phyloP scores from a whole-genome alignment of 352 stramenopile genomes.

The Phytophthora macrochlamydospora region DNA sequence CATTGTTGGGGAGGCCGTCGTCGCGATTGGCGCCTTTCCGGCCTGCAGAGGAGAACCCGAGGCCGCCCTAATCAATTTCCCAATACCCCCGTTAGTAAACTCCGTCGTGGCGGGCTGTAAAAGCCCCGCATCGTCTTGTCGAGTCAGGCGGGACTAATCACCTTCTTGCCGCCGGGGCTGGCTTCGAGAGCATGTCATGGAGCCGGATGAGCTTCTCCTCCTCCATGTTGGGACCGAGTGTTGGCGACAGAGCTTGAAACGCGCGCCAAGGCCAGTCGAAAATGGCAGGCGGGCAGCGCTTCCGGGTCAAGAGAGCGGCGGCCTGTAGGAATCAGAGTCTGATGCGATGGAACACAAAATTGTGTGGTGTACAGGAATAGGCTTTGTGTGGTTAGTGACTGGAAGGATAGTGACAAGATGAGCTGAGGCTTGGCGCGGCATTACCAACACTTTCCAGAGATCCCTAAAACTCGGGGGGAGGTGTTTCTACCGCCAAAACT shows the following conservation, averaged over 20 bases:
- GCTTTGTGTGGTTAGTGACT: not conserved
- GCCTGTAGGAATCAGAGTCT: not conserved
- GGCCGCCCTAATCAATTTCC: slow-evolving; percentile 50
- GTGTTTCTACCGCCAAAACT: not conserved
- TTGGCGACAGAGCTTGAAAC: not conserved
- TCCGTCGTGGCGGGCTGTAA: slow-evolving; percentile 6
- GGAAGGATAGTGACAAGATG: not conserved
- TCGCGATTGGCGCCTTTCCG: slow-evolving; percentile 65
- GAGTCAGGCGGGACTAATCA: slow-evolving; percentile 11
- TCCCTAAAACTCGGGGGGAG: not conserved
- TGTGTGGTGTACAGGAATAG: not conserved
- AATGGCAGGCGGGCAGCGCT: not conserved
- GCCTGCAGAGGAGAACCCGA: slow-evolving; percentile 64
- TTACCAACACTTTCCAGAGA: not conserved
- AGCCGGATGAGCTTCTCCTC: slow-evolving; percentile 84
- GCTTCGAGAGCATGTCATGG: slow-evolving; percentile 87
- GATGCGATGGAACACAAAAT: too few relatives aligned
- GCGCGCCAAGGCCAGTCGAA: not conserved
- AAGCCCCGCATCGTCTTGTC: slow-evolving; percentile 7
- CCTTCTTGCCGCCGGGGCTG: slow-evolving; percentile 81
- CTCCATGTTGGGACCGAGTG: slow-evolving; percentile 52
- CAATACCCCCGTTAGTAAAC: not conserved
- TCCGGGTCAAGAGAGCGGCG: not conserved
- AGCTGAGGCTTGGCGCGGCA: not conserved
- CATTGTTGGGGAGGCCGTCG: slow-evolving; percentile 80